These are phyloP conservation scores for Puya raimondii DNA, from an alignment of 176 grass and related monocot species.

Conservation along the genomic window DNA sequence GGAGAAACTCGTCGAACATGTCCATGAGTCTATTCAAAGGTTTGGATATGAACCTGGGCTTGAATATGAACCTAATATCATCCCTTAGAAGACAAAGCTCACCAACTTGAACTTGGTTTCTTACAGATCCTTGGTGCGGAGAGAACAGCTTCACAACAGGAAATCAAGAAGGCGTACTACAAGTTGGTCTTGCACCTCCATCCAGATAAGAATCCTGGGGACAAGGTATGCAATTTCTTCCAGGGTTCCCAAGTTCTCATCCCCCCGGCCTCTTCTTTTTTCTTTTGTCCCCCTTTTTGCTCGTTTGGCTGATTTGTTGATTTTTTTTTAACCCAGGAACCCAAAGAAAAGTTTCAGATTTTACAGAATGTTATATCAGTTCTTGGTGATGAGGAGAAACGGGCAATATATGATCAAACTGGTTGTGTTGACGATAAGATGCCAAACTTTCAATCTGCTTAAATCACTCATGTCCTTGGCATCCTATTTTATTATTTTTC, in stretches of 20 bases:
- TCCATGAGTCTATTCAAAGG: too few species aligned
- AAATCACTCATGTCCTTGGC: background rate
- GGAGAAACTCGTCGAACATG: too few species aligned
- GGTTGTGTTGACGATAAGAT: conserved; percentile 1
- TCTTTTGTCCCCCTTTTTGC: background rate
- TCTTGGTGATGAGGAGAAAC: conserved; percentile 1
- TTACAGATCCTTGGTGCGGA: background rate
- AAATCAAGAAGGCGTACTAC: background rate
- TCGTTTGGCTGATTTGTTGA: background rate
- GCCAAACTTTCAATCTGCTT: background rate
- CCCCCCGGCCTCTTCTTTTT: background rate
- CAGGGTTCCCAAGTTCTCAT: background rate
- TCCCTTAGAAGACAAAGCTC: background rate
- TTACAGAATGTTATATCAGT: conserved; percentile 6
- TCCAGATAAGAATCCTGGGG: background rate
- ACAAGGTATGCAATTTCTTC: background rate
- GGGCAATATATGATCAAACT: conserved; percentile 7
- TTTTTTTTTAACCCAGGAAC: background rate
- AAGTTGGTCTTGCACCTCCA: background rate
- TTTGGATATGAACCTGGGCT: too few species aligned
- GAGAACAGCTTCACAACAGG: background rate
- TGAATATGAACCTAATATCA: too few species aligned
- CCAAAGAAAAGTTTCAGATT: conserved; percentile 4
- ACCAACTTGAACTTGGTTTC: background rate
- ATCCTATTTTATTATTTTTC: background rate